Evolutionary conservation across 139 green algal genomes (phyloP).

Genomic region (Picochlorum sp.): DNA sequence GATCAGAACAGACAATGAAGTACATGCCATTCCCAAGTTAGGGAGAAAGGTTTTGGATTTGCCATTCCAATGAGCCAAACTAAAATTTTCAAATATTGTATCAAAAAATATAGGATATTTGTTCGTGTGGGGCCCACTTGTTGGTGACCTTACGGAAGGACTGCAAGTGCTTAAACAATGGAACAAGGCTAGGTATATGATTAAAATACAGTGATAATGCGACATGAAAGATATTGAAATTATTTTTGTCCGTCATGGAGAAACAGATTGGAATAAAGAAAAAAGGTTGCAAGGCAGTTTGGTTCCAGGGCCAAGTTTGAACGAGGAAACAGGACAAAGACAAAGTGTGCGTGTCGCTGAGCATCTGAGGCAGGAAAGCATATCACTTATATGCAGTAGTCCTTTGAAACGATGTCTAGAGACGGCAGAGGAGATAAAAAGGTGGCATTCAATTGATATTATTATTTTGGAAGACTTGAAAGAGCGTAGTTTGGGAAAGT

Average conservation of each 20-base stretch:
- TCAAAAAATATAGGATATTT: too few relatives aligned
- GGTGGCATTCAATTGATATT: background rate
- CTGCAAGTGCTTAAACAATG: too few relatives aligned
- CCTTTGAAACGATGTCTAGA: slow-evolving; percentile 4
- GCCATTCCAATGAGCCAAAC: too few relatives aligned
- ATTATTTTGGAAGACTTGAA: background rate
- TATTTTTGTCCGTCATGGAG: slow-evolving; percentile 14
- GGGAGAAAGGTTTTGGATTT: too few relatives aligned
- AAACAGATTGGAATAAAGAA: slow-evolving; percentile 18
- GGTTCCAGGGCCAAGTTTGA: slow-evolving; percentile 8
- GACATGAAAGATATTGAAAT: background rate
- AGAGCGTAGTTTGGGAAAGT: slow-evolving; percentile 8
- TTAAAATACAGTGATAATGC: too few relatives aligned
- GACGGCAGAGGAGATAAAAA: background rate
- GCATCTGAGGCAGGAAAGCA: background rate
- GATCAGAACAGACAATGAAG: too few relatives aligned
- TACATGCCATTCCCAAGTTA: too few relatives aligned
- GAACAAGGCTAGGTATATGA: too few relatives aligned
- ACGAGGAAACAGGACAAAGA: background rate
- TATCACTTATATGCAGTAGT: slow-evolving; percentile 9
- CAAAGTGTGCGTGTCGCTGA: background rate
- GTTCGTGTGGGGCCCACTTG: too few relatives aligned
- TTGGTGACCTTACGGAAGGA: too few relatives aligned
- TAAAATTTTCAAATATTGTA: too few relatives aligned
- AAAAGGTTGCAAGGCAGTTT: slow-evolving; percentile 14